Evolutionary conservation across 164 flowering plant genomes (phyloP), one percentile per base, ranked within the genome.

Genomic region (Nymphaea colorata): DNA sequence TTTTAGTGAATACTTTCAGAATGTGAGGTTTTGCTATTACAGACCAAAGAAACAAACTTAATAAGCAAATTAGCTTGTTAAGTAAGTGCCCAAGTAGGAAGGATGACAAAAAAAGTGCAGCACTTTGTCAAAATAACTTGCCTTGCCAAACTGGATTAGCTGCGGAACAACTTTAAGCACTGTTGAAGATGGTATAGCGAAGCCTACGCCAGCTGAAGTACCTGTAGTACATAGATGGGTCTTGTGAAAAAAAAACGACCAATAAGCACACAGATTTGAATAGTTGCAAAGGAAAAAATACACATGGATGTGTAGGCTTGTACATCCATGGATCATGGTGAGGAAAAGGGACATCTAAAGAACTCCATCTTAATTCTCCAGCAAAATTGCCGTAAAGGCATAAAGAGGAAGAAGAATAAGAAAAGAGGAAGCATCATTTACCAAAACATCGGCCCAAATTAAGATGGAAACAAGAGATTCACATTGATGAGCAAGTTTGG

Each of bases 131-230:
- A 57, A 25, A 51, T 12, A 63, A 68, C 76, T 78, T 81, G 87
- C 97, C 78, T 85, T 89, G 68, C 97, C 93, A 78, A 78, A 86
- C 68, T 86, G 90, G 72, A 93, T 93, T 75, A 93, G 69, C 78
- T 91, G 97, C 66, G 98, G 97, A 55, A 89, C 86, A 75, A 93
- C 85, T 79, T 79, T 87, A 64, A 78, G 75, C 43, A 91, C 87
- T 43, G 93, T 91, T 53, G 94, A 81, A 57, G 97, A 91, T 42
- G 98, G 94, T 66, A 93, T 93, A 17, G 97, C 97, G 82, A 93
- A 93, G 10, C 98, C 98, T 61, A 93, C 98, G 70, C 98, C 97
- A 5, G 96, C 92, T 6, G 98, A 93, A 64, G 96, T 89, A 44
- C 98, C 97, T 93, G 83, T 71, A 61, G 72, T 18, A 68, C n/a